Conservation (phyloP, 2,329 filamentous ascomycete genomes). For the Fusarium annulatum region DNA sequence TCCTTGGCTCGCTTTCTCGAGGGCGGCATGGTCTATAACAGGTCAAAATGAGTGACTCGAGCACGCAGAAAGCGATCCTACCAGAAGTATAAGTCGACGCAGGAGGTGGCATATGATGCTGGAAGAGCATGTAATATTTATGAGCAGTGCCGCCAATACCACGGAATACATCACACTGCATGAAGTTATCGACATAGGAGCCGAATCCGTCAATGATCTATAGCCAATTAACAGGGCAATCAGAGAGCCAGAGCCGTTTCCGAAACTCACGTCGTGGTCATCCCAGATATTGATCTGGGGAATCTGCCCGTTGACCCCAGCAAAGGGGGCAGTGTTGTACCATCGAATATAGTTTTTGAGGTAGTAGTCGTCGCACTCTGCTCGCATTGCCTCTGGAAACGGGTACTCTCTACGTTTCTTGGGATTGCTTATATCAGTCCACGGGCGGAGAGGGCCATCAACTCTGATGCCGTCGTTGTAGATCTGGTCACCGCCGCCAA, state of each 20-base stretch:
- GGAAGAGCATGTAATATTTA: constrained; percentile 98
- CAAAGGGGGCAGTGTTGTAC: constrained; percentile 88
- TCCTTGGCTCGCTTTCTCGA: constrained; percentile 56
- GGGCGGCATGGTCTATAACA: constrained; percentile 37
- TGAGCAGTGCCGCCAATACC: constrained; percentile 92
- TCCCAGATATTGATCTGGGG: constrained; percentile 98
- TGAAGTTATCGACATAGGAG: constrained; percentile 93
- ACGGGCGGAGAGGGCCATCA: constrained; percentile 80
- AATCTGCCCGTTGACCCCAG: constrained; percentile 88
- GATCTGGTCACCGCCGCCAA: constrained; percentile 94
- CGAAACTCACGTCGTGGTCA: constrained; percentile 78
- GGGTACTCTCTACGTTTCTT: constrained; percentile 81
- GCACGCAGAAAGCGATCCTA: constrained; percentile 12
- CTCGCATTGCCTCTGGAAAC: constrained; percentile 82
- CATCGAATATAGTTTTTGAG: constrained; percentile 86
- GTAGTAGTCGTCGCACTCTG: constrained; percentile 90
- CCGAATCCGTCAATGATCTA: constrained; percentile 92
- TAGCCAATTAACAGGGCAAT: constrained; percentile 53
- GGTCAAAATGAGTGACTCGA: constrained; percentile 18
- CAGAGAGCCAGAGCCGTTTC: neutral
- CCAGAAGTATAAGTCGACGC: constrained; percentile 79
- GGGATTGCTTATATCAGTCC: constrained; percentile 86
- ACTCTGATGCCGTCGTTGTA: constrained; percentile 96
- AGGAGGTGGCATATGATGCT: constrained; percentile 91
- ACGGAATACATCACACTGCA: constrained; percentile 90